Conservation (phyloP, 306 rosid genomes). For the Medicago lupulina region DNA sequence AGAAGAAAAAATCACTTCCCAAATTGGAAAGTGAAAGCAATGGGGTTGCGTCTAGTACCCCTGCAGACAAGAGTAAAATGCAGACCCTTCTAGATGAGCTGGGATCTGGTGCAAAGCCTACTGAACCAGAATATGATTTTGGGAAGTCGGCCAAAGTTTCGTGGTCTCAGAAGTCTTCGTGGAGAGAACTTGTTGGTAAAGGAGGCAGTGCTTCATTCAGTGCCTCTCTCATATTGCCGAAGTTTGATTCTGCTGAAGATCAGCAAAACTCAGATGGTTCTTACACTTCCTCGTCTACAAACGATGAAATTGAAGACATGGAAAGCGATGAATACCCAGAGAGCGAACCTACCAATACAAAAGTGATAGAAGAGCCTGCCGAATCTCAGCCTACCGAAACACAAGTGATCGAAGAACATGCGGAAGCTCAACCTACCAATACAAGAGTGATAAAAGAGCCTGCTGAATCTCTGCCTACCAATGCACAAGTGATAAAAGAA, state of each 20-base stretch:
- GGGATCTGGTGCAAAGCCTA: constrained; percentile 43
- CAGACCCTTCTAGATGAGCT: constrained; percentile 39
- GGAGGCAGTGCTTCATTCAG: constrained; percentile 55
- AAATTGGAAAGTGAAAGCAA: constrained; percentile 40
- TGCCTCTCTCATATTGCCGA: constrained; percentile 54
- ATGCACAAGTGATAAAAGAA: constrained; percentile 23
- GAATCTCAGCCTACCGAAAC: constrained; percentile 48
- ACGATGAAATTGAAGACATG: constrained; percentile 22
- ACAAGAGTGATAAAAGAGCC: constrained; percentile 1
- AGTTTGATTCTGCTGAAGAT: constrained; percentile 36
- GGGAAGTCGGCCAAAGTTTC: constrained; percentile 50
- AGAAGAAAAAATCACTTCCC: constrained; percentile 55
- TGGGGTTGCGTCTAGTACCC: constrained; percentile 36
- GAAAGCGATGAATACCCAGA: constrained; percentile 19
- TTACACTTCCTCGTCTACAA: constrained; percentile 29
- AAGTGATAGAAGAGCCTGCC: constrained; percentile 11
- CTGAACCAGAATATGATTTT: constrained; percentile 44
- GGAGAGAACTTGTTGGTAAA: constrained; percentile 71
- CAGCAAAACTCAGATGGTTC: constrained; percentile 37
- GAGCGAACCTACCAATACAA: constrained; percentile 21
- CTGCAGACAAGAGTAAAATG: constrained; percentile 39
- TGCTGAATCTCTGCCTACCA: constrained; percentile 48
- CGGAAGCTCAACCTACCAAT: constrained; percentile 38
- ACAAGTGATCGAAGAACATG: constrained; percentile 19
- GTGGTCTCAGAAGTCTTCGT: constrained; percentile 80